Base-by-base conservation (phyloP, 495 filamentous ascomycete species). In the Penicillium flavigenum region DNA sequence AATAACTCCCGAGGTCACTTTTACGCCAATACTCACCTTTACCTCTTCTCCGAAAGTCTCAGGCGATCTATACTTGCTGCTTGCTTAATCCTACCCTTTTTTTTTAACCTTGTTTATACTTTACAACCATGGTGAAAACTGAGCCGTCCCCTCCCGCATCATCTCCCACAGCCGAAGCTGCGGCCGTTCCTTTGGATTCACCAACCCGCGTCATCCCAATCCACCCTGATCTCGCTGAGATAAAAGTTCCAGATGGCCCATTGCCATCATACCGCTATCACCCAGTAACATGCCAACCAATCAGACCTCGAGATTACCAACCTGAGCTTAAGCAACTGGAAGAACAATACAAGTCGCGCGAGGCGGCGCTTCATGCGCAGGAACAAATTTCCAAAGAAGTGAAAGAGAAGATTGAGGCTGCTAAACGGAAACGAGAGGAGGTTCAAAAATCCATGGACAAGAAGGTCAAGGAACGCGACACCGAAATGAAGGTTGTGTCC, bases 381-480 rank as follows among this genome's bases (percentile, higher is more conserved):
- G 72, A 78, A 47, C 59, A 72, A 20, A 62, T 64, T n/a, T 76
- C 69, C 22, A 69, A 64, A 58, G 72, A 80, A 62, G 64, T 69
- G 14, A 74, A 69, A 56, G 64, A 70, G 56, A 76, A 65, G 46
- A 60, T 80, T 29, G 67, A 76, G 43, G 71, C 72, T 34, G 63
- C 67, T 1, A 69, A 75, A 54, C 64, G 63, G 54, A 79, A 76
- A 59, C 70, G 66, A 46, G 73, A 75, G 34, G 69, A 78, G 17
- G 63, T 77, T 0, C 73, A 79, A 51, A 70, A 65, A 53, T 68
- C 68, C 5, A 72, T 79, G 57, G 76, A 79, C 47, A 77, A 78
- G 62, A 80, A 78, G 59, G 63, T 67, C 29, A 78, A 76, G 50
- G 75, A 78, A 54, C 62, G 73, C 17, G 72, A 80, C 44, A 75